These are phyloP conservation scores for Gautieria morchelliformis DNA, from an alignment of 768 basidiomycete species.

Conservation along the genomic window DNA sequence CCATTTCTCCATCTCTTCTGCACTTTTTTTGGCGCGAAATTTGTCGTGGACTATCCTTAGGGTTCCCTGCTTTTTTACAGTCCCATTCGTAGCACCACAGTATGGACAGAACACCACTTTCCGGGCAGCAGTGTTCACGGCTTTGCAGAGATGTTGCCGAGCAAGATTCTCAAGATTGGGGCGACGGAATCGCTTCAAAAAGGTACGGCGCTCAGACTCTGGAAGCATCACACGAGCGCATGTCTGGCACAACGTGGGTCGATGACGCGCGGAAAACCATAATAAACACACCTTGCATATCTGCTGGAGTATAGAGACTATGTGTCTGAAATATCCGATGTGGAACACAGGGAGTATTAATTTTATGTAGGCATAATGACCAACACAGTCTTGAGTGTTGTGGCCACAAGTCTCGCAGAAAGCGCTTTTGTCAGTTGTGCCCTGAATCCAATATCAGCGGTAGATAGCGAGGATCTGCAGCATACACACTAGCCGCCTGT, in stretches of 20 bases:
- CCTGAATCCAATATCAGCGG: slow-evolving; percentile 35
- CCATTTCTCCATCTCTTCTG: slow-evolving; percentile 81
- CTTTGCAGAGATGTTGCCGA: slow-evolving; percentile 70
- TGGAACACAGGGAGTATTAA: slow-evolving; percentile 95
- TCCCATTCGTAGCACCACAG: slow-evolving; percentile 87
- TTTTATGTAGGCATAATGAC: slow-evolving; percentile 98
- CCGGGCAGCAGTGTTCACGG: slow-evolving; percentile 77
- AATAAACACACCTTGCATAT: slow-evolving; percentile 78
- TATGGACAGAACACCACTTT: slow-evolving; percentile 90
- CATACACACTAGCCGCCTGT: slow-evolving; percentile 70
- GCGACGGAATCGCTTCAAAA: slow-evolving; percentile 83
- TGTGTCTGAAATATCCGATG: slow-evolving; percentile 96
- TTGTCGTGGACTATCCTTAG: slow-evolving; percentile 98
- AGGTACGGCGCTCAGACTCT: slow-evolving; percentile 75
- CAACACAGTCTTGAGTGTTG: slow-evolving; percentile 87
- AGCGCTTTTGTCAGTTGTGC: slow-evolving; percentile 86
- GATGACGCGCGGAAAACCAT: neutral
- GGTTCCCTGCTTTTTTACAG: slow-evolving; percentile 91
- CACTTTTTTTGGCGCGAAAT: slow-evolving; percentile 88
- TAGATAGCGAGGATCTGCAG: neutral
- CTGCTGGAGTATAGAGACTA: slow-evolving; percentile 84
- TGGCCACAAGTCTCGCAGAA: slow-evolving; percentile 95
- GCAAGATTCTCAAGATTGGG: slow-evolving; percentile 90
- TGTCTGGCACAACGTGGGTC: slow-evolving; percentile 28
- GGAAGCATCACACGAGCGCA: slow-evolving; percentile 88